Base-by-base conservation (phyloP, 495 filamentous ascomycete genomes). In the Aspergillus coremiiformis region DNA sequence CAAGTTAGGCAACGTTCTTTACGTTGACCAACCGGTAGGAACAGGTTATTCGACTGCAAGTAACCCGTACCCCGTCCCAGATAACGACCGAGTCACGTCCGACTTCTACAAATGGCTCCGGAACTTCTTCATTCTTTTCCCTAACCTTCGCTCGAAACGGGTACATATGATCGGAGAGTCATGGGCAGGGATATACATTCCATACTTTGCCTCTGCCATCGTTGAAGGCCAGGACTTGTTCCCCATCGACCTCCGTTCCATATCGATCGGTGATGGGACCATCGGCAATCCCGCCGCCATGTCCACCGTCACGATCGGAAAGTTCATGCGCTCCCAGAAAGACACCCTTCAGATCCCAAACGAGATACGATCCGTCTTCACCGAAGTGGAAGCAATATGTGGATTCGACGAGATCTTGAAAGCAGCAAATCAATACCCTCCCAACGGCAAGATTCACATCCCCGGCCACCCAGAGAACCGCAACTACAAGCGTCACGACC, bases 1-100 rank as follows among this genome's bases (percentile, higher is more conserved):
- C 4, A 67, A 64, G 41, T 57, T 72, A 2, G 67, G 63, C 21
- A 60, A 75, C 56, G 61, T 73, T 8, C 59, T 75, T 1, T 73
- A 73, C 47, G 56, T 75, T 43, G 70, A 74, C 49, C 72, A 76
- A 47, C 71, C 71, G 4, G 66, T 66, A 15, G 71, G 72, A 1
- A 69, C 68, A 1, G 70, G 71, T 8, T 69, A 62, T 33, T 71
- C 66, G 9, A 66, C 57, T 9, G 67, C 66, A 32, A 68, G 63
- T 44, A 37, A 45, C 24, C 64, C 61, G 1, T 70, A 69, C 24
- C 63, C 64, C 0, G 56, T 64, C 1, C 14, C 12, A 11, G 50
- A 59, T 54, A 69, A 68, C 43, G 60, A 59, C 11, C 52, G 57
- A 35, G 60, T 69, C 22, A 67, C 70, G 12, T 47, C 52, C 12